Conservation (phyloP, 371 early-diverging fungal genomes). For the Rhizopus stolonifer region DNA sequence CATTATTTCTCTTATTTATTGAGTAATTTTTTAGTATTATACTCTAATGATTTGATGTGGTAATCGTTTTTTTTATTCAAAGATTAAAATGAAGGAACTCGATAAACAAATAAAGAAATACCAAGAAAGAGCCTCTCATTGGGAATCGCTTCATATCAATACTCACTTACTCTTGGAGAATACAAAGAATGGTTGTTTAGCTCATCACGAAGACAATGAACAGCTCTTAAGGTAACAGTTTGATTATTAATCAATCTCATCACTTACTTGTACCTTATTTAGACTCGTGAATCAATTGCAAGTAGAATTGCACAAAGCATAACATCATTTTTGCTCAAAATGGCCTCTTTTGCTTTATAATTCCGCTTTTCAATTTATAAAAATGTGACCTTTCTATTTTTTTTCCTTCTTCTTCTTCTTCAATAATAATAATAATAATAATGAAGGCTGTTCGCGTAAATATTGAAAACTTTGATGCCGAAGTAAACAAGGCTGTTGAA, state of each 20-base stretch:
- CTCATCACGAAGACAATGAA: conserved; percentile 32
- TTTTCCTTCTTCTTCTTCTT: neutral
- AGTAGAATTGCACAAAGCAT: conserved; percentile 37
- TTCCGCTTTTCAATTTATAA: too few species aligned
- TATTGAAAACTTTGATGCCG: conserved; percentile 35
- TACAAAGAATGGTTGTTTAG: conserved; percentile 22
- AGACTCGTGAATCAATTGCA: conserved; percentile 41
- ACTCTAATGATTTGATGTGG: conserved; percentile 1
- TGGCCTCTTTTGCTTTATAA: too few species aligned
- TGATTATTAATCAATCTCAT: neutral
- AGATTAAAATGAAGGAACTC: conserved; percentile 32
- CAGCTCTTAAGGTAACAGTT: conserved; percentile 32
- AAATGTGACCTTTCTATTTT: too few species aligned
- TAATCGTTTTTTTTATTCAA: conserved; percentile 5
- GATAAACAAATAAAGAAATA: conserved; percentile 11
- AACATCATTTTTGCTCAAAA: too few species aligned
- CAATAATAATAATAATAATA: conserved; percentile 1
- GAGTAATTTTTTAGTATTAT: conserved; percentile 1
- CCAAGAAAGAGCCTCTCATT: neutral
- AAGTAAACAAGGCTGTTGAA: conserved; percentile 28
- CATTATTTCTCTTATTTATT: too few species aligned
- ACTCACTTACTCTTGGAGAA: conserved; percentile 13
- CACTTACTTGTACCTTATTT: too few species aligned
- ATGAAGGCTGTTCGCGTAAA: conserved; percentile 27
- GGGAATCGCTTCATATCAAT: neutral